phyloP scores from a whole-genome alignment of 2,329 filamentous ascomycete species.

The Sarocladiaceae sp. region DNA sequence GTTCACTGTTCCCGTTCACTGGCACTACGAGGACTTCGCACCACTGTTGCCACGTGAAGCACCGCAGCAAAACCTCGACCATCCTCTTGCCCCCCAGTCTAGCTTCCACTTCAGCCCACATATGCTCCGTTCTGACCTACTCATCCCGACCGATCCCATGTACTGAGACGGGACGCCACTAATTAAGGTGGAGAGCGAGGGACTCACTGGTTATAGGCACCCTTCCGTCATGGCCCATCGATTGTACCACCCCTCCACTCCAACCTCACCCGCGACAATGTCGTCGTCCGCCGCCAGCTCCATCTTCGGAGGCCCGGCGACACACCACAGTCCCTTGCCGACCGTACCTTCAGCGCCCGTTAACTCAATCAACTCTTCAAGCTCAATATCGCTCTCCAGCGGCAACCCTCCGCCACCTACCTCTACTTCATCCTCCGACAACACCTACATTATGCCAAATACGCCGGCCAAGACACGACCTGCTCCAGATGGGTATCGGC shows the following conservation, averaged over 20 bases:
- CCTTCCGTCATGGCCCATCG: slow-evolving; percentile 10
- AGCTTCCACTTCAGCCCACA: slow-evolving; percentile 5
- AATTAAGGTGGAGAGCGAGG: slow-evolving; percentile 7
- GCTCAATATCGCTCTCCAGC: slow-evolving; percentile 2
- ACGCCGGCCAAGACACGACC: slow-evolving; percentile 65
- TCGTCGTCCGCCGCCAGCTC: slow-evolving; percentile 9
- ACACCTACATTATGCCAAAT: slow-evolving; percentile 87
- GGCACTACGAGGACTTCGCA: too few species aligned
- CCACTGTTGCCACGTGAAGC: too few species aligned
- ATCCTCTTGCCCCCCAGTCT: not conserved
- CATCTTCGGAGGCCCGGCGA: slow-evolving; percentile 12
- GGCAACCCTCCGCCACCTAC: not conserved
- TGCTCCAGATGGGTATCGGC: slow-evolving; percentile 69
- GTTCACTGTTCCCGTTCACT: too few species aligned
- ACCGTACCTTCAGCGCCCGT: not conserved
- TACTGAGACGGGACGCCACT: slow-evolving; percentile 6
- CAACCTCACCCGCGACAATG: slow-evolving; percentile 1
- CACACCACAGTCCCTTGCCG: not conserved
- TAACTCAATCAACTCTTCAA: slow-evolving; percentile 19
- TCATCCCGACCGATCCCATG: too few species aligned
- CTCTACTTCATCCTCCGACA: slow-evolving; percentile 43
- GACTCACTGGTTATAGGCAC: slow-evolving; percentile 4
- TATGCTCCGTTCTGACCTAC: not conserved
- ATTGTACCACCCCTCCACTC: slow-evolving; percentile 9
- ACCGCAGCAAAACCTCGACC: too few species aligned